Conservation (phyloP, 2,329 filamentous ascomycete genomes). For the Pseudogymnoascus sp. region DNA sequence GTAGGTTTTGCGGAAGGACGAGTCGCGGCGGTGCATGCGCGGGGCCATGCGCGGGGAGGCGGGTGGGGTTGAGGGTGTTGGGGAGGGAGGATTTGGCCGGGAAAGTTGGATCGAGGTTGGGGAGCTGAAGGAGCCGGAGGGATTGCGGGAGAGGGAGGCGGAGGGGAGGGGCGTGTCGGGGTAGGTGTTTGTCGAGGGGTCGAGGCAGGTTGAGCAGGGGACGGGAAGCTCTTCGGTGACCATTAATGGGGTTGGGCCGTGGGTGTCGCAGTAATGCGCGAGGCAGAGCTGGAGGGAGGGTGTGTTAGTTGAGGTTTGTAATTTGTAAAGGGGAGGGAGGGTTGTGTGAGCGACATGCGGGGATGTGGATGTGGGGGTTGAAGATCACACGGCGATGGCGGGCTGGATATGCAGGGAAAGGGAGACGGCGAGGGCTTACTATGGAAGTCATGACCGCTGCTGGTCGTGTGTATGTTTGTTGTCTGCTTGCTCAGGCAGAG, state of each 20-base stretch:
- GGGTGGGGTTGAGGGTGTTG: constrained; percentile 48
- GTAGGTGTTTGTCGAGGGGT: constrained; percentile 21
- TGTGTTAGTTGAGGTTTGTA: neutral
- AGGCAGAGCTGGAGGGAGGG: constrained; percentile 50
- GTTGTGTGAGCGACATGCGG: neutral
- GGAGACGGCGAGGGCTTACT: constrained; percentile 18
- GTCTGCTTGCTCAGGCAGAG: neutral
- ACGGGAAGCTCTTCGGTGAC: constrained; percentile 58
- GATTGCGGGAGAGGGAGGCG: neutral
- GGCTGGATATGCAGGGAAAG: neutral
- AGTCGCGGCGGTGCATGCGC: constrained; percentile 39
- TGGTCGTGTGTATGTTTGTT: neutral
- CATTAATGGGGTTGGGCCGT: constrained; percentile 61
- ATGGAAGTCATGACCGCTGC: constrained; percentile 25
- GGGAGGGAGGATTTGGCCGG: constrained; percentile 29
- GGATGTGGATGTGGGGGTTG: neutral
- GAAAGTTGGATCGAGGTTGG: neutral
- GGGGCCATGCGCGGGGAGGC: constrained; percentile 41
- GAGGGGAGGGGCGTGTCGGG: neutral
- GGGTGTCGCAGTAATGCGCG: constrained; percentile 62
- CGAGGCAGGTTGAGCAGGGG: constrained; percentile 50
- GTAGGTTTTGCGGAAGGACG: constrained; percentile 54
- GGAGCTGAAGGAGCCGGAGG: neutral
- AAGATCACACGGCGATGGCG: neutral
- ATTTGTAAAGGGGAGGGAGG: neutral